Evolutionary conservation across 1,284 basidiomycete species (phyloP), one percentile per base, ranked within the genome.

Genomic region (Heterobasidion annosum): DNA sequence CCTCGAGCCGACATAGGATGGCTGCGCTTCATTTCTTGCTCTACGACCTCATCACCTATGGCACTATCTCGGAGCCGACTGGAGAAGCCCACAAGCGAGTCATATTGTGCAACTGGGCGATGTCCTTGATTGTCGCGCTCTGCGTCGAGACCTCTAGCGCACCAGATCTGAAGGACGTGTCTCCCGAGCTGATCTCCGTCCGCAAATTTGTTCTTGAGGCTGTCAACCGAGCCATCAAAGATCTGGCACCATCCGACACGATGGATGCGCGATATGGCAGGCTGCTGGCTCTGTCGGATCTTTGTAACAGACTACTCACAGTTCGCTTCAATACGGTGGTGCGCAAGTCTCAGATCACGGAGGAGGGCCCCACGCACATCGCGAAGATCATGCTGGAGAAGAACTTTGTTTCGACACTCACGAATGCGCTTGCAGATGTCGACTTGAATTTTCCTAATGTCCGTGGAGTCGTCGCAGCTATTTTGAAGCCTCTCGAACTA

Each of bases 371-470:
- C 2, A 88, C 94, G 15, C 94, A 98, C 59, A 81, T 98, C 56
- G 93, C 97, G 45, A 99, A 98, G 73, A 81, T 95, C 59, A 99
- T 99, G 97, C 73, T 99, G 48, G 97, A 99, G 75, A 98, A 98
- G 76, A 93, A 93, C 66, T 97, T 91, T 63, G 97, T 98, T 18
- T 80, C 88, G 6, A 86, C 89, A 3, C 75, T 99, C 35, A 98
- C 97, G 0, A 88, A 78, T 51, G 89, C 93, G 10, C 77, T 98
- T 8, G 87, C 91, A 7, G 97, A 99, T 55, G 84, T 98, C 42
- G 97, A 99, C 65, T 79, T 98, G 52, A 97, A 98, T 67, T 96
- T 95, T 70, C 97, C 97, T 1, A 87, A 95, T 61, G 85, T 98
- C 60, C 86, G 89, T 56, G 81, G 82, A 42, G 77, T 98, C 33